phyloP scores from a whole-genome alignment of 257 asterid genomes.

The Ilex asprella region DNA sequence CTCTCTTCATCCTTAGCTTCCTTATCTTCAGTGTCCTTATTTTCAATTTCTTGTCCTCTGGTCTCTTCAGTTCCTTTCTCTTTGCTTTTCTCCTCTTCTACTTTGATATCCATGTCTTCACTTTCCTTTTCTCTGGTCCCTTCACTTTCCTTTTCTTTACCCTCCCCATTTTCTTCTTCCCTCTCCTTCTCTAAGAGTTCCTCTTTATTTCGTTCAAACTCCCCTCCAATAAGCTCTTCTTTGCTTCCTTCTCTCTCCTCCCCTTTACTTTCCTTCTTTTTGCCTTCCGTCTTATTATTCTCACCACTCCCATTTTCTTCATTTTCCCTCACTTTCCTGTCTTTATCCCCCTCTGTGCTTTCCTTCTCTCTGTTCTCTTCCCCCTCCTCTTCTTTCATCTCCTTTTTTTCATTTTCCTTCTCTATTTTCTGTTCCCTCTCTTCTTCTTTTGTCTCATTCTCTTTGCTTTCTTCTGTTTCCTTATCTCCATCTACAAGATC shows the following conservation, averaged over 20 bases:
- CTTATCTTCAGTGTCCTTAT: constrained; percentile 30
- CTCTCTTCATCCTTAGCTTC: constrained; percentile 24
- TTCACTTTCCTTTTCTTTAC: constrained; percentile 8
- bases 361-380: constrained; percentile 5
- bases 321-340: constrained; percentile 3
- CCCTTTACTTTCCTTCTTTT: constrained; percentile 12
- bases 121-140: neutral
- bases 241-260: constrained; percentile 17
- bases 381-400: constrained; percentile 6
- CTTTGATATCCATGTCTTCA: constrained; percentile 6
- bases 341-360: constrained; percentile 5
- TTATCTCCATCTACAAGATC: constrained; percentile 21
- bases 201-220: neutral
- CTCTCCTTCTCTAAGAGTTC: constrained; percentile 11
- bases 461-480: constrained; percentile 23
- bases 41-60: constrained; percentile 24
- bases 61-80: constrained; percentile 8
- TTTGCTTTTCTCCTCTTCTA: constrained; percentile 4
- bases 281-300: constrained; percentile 8
- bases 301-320: constrained; percentile 2
- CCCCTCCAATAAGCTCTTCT: constrained; percentile 9
- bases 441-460: constrained; percentile 17
- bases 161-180: constrained; percentile 2
- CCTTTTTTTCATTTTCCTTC: constrained; percentile 2
- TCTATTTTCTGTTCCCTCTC: constrained; percentile 14